Base-by-base conservation (phyloP, 352 stramenopile genomes). In the Pythium rishiriense region DNA sequence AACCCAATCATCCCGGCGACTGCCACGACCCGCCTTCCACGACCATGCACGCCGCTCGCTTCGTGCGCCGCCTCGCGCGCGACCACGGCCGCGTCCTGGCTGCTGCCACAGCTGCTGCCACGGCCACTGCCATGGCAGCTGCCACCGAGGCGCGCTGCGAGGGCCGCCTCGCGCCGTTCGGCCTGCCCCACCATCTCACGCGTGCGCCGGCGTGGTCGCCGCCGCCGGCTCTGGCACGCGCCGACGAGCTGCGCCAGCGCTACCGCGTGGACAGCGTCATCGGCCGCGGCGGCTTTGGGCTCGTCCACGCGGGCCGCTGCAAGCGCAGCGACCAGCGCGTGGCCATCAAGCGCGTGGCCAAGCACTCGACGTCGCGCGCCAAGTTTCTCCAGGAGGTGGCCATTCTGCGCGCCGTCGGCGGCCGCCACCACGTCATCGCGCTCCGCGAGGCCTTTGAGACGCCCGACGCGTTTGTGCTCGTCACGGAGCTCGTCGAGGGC, bases 391-490 rank as follows among this genome's bases (percentile, higher is more conserved):
- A 79, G n/a, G 72, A 79, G 33, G 72, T 79, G 12, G 54, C 58
- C 4, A 79, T 79, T 26, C 42, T 79, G 41, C 57, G 58, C 29
- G 52, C 64, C 10, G 35, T 79, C 14, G 63, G 69, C 31, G 65
- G 72, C 45, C 49, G 26, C 15, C 43, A 69, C 62, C 65, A 73
- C 46, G 56, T 79, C 37, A 37, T 79, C 2, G 56, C 59, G 19
- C 62, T 79, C 6, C 67, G 69, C 35, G 72, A 76, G 28, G 72
- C 72, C n/a, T 79, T 79, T 31, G 72, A 79, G 58, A 76, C 68
- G 8, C 29, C 57, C 31, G 72, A 79, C 26, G 57, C 70, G 22
- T 79, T 64, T 37, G 69, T 79, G 26, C 58, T 79, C 47, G 72
- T 79, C 9, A 79, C 72, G 19, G 72, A 79, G 25, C 66, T 74